Conservation (phyloP, 2,329 filamentous ascomycete species). For the Penicillium sp. region DNA sequence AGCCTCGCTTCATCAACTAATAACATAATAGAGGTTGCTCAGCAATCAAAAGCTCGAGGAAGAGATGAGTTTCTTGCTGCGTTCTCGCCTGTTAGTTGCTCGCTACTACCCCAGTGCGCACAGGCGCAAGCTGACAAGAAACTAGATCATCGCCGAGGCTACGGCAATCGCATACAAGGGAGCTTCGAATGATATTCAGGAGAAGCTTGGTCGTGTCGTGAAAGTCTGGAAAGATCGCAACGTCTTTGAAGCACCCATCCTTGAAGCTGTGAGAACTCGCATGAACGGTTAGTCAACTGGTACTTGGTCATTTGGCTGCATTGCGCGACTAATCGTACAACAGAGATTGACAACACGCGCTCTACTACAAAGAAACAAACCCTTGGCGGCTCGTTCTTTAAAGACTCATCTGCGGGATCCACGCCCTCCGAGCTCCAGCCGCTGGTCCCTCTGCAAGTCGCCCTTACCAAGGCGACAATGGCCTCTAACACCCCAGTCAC, state of each 20-base stretch:
- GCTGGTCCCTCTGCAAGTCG: slow-evolving; percentile 68
- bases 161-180: slow-evolving; percentile 85
- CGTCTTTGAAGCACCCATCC: slow-evolving; percentile 77
- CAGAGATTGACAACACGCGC: slow-evolving; percentile 43
- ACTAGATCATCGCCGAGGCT: slow-evolving; percentile 77
- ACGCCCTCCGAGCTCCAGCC: slow-evolving; percentile 72
- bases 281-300: slow-evolving; percentile 61
- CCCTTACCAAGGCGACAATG: slow-evolving; percentile 66
- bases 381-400: slow-evolving; percentile 67
- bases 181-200: slow-evolving; percentile 76
- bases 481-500: slow-evolving; percentile 62
- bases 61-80: slow-evolving; percentile 91
- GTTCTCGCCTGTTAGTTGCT: slow-evolving; percentile 64
- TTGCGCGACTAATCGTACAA: slow-evolving; percentile 6
- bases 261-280: slow-evolving; percentile 72
- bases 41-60: slow-evolving; percentile 87
- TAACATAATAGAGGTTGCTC: slow-evolving; percentile 68
- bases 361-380: slow-evolving; percentile 51
- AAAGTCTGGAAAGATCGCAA: slow-evolving; percentile 87
- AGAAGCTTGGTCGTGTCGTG: slow-evolving; percentile 79
- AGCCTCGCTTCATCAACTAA: slow-evolving; percentile 18
- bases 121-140: slow-evolving; percentile 18
- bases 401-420: slow-evolving; percentile 47
- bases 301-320: background rate
- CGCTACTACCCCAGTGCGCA: background rate